Conservation (phyloP, 169 alveolate genomes). For the Plasmodium knowlesi region DNA sequence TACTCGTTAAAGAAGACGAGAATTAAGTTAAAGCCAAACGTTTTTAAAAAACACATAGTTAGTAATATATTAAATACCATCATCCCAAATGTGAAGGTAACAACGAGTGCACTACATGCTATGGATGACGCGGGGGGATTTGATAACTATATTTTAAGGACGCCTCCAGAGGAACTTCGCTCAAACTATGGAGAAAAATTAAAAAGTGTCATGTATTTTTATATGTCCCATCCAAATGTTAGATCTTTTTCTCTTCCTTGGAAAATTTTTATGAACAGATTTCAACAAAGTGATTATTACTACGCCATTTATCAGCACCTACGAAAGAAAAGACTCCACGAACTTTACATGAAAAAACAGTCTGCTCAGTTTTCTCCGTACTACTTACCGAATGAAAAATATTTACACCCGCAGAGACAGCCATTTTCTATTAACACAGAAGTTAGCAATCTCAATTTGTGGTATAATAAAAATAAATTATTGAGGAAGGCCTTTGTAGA, state of each 20-base stretch:
- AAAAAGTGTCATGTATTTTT: slow-evolving; percentile 87
- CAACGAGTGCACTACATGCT: slow-evolving; percentile 90
- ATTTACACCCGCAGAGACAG: slow-evolving; percentile 70
- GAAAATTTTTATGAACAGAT: slow-evolving; percentile 81
- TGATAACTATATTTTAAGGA: slow-evolving; percentile 88
- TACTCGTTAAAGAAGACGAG: slow-evolving; percentile 86
- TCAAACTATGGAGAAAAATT: slow-evolving; percentile 88
- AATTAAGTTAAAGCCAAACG: slow-evolving; percentile 84
- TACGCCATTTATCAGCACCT: slow-evolving; percentile 81
- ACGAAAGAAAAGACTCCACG: slow-evolving; percentile 76
- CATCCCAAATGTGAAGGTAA: slow-evolving; percentile 85
- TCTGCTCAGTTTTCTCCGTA: slow-evolving; percentile 82
- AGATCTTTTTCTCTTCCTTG: slow-evolving; percentile 80
- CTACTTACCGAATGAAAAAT: slow-evolving; percentile 80
- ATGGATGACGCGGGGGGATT: slow-evolving; percentile 91
- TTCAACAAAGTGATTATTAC: slow-evolving; percentile 77
- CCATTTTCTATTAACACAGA: slow-evolving; percentile 81
- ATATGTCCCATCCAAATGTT: slow-evolving; percentile 75
- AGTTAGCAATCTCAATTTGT: slow-evolving; percentile 63
- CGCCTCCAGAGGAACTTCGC: slow-evolving; percentile 91
- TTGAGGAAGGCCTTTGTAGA: slow-evolving; percentile 42
- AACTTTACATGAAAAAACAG: slow-evolving; percentile 62
- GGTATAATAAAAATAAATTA: slow-evolving; percentile 76
- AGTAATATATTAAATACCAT: slow-evolving; percentile 83
- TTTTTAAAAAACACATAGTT: slow-evolving; percentile 82